A percentile compares a stretch with the other conserved stretches of the same genome.
Conservation (phyloP, 2,329 filamentous ascomycete genomes). For the Tricladium varicosporioides region DNA sequence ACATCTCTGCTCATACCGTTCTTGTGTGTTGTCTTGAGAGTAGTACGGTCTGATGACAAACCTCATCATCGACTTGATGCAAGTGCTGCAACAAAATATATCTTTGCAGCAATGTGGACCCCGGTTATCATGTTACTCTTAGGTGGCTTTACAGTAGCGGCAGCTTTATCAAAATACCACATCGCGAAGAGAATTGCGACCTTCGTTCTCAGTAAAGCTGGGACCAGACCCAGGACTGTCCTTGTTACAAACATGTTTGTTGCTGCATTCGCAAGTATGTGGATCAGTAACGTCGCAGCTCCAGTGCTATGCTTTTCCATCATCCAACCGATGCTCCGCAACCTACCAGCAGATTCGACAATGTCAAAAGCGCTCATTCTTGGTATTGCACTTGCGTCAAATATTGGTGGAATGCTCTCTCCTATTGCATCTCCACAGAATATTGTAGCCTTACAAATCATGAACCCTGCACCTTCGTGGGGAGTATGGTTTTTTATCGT, state of each 20-base stretch:
- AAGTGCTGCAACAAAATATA: conserved; percentile 76
- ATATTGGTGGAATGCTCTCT: conserved; percentile 93
- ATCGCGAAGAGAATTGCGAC: conserved; percentile 98
- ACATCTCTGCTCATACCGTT: conserved; percentile 94
- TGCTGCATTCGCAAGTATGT: conserved; percentile 96
- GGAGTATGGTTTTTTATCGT: conserved; percentile 96
- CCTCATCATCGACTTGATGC: conserved; percentile 71
- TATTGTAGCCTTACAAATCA: conserved; percentile 93
- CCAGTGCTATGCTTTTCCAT: conserved; percentile 97
- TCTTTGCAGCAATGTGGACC: conserved; percentile 98
- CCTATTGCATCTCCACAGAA: conserved; percentile 98
- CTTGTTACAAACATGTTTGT: conserved; percentile 99
- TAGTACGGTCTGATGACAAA: conserved; percentile 74
- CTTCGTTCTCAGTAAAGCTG: conserved; percentile 92
- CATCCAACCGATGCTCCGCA: conserved; percentile 95
- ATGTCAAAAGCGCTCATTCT: conserved; percentile 96
- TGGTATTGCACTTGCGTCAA: conserved; percentile 90
- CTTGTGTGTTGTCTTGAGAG: conserved; percentile 79
- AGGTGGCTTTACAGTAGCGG: conserved; percentile 93
- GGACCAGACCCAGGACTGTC: conserved; percentile 84
- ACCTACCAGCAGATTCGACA: conserved; percentile 81
- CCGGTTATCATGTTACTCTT: conserved; percentile 98
- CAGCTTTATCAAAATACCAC: conserved; percentile 92
- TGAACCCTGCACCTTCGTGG: conserved; percentile 90
- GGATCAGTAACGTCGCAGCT: conserved; percentile 97